Percentiles rank a stretch among this genome's conserved stretches.
Evolutionary conservation across 2,329 filamentous ascomycete genomes (phyloP).

Genomic region (Sodiomyces alkalinus): DNA sequence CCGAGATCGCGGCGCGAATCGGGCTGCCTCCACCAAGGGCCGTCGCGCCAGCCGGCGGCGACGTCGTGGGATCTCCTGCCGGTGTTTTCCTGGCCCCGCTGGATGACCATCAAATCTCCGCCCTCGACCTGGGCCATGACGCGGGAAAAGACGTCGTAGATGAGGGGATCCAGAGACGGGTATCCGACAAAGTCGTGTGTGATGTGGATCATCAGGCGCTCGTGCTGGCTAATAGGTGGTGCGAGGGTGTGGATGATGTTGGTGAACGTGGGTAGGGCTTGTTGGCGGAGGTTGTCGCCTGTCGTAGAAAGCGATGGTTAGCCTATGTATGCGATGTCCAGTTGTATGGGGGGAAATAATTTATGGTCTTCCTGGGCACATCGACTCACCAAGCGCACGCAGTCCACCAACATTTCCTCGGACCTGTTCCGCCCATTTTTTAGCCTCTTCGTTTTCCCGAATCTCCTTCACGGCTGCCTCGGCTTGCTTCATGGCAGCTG

Average conservation of each 20-base stretch:
- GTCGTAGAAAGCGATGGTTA: slow-evolving; percentile 5
- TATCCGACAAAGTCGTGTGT: slow-evolving; percentile 93
- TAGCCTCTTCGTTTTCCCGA: slow-evolving; percentile 89
- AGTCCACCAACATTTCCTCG: slow-evolving; percentile 74
- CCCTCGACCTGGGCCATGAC: slow-evolving; percentile 99
- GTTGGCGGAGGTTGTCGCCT: slow-evolving; percentile 78
- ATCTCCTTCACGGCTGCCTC: slow-evolving; percentile 90
- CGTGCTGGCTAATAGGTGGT: slow-evolving; percentile 90
- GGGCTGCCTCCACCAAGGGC: slow-evolving; percentile 83
- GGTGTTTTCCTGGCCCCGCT: slow-evolving; percentile 76
- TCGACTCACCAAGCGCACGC: slow-evolving; percentile 51
- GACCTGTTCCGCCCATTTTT: slow-evolving; percentile 90
- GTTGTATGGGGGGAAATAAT: slow-evolving; percentile 5
- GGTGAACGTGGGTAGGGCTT: slow-evolving; percentile 87
- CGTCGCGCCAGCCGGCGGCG: slow-evolving; percentile 69
- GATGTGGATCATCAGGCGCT: slow-evolving; percentile 92
- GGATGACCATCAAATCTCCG: slow-evolving; percentile 84
- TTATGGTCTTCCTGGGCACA: background rate
- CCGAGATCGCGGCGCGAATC: slow-evolving; percentile 61
- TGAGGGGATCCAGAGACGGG: slow-evolving; percentile 81
- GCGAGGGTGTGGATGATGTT: slow-evolving; percentile 90
- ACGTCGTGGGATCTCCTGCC: slow-evolving; percentile 48
- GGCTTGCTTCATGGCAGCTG: slow-evolving; percentile 79
- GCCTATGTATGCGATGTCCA: background rate
- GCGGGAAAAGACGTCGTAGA: slow-evolving; percentile 80